Percentiles rank a stretch among this genome's conserved stretches.
phyloP scores from a whole-genome alignment of 1,284 basidiomycete genomes.

The Pisolithus thermaeus region DNA sequence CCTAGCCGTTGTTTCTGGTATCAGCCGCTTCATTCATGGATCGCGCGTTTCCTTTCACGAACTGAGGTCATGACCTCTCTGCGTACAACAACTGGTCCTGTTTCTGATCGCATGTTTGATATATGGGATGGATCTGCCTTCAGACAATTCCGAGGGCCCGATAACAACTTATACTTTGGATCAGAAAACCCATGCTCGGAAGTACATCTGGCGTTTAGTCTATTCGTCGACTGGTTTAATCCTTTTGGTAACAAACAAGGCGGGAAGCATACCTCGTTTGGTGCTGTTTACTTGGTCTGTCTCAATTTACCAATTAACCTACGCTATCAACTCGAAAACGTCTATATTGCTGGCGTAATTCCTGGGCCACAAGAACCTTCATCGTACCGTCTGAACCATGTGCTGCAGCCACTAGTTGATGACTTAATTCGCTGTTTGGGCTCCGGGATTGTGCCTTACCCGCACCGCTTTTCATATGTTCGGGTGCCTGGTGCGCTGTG shows the following conservation, averaged over 20 bases:
- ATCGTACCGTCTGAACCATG: slow-evolving; percentile 12
- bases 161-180: slow-evolving; percentile 11
- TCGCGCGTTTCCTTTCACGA: not conserved
- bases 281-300: slow-evolving; percentile 28
- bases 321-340: slow-evolving; percentile 20
- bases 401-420: slow-evolving; percentile 20
- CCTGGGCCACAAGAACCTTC: slow-evolving; percentile 19
- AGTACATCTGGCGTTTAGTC: slow-evolving; percentile 14
- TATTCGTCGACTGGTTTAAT: slow-evolving; percentile 37
- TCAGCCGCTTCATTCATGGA: not conserved
- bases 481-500: slow-evolving; percentile 6
- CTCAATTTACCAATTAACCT: slow-evolving; percentile 27
- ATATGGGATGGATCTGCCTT: slow-evolving; percentile 29
- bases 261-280: slow-evolving; percentile 27
- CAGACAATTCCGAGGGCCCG: slow-evolving; percentile 20
- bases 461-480: slow-evolving; percentile 9
- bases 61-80: not conserved
- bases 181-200: not conserved
- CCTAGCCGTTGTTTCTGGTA: not conserved
- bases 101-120: slow-evolving; percentile 8
- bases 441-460: slow-evolving; percentile 13
- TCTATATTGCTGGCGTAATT: slow-evolving; percentile 25
- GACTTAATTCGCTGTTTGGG: slow-evolving; percentile 15
- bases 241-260: slow-evolving; percentile 25
- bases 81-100: not conserved